Base-by-base conservation (phyloP, 2,329 filamentous ascomycete species). In the Trichophyton equinum region DNA sequence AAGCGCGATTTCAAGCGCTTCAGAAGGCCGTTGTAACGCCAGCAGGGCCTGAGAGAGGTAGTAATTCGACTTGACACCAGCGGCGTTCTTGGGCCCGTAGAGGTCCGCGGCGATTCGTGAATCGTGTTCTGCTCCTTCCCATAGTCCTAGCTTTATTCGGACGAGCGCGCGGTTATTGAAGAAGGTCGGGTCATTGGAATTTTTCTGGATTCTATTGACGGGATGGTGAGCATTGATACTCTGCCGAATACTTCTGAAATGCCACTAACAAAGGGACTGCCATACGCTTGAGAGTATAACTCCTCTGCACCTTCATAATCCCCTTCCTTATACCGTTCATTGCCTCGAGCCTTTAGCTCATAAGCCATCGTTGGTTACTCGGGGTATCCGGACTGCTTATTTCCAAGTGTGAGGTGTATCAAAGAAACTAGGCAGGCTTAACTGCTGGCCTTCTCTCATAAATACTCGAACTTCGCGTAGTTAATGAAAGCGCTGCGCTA, bases 81-180 rank as follows among this genome's bases (percentile, higher is more conserved):
- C 51, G 20, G 81, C 78, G 30, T 72, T 72, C 64, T 77, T 75
- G 8, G 67, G 62, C 4, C 72, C 74, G 67, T 83, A 77, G 4
- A 95, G 79, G 62, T 84, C 80, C 57, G 96, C 85, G 65, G 88
- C 90, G 58, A 83, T 79, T 59, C 86, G 75, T 70, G 91, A 92
- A 74, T 96, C 91, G 62, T 83, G 78, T 64, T 94, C 85, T 57
- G 87, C 90, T 8, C 80, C 84, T 33, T 88, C 81, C 83, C 86
- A 95, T 67, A 84, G 79, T 63, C 81, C 76, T 22, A 95, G 81
- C 74, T 87, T 88, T 62, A 94, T 79, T 46, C 91, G 84, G 2
- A 87, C 85, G 75, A 96, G 87, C 58, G 91, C 89, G 60, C 91
- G 88, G 75, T 96, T 97, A 44, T 90, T 92, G 75, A 91, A 96